phyloP scores from a whole-genome alignment of 2,329 filamentous ascomycete genomes.

The Graphium sp. region DNA sequence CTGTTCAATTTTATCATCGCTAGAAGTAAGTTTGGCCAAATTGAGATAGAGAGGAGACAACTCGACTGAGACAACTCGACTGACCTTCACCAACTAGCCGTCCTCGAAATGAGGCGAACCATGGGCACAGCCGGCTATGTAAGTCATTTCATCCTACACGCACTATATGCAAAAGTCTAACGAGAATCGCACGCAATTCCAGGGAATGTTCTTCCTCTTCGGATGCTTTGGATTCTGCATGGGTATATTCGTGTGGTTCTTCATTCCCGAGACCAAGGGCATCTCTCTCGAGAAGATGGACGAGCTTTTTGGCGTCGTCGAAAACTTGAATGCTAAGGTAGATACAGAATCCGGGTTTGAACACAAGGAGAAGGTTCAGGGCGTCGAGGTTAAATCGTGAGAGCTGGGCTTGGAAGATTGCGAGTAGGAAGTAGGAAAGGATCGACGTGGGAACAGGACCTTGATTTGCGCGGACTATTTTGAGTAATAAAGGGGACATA shows the following conservation, averaged over 20 bases:
- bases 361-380: background rate
- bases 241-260: conserved; percentile 49
- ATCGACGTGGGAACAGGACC: no score
- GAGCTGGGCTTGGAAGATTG: background rate
- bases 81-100: no score
- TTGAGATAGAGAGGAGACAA: no score
- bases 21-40: no score
- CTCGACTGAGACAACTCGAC: no score
- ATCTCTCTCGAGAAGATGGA: conserved; percentile 47
- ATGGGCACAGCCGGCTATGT: conserved; percentile 24
- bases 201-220: conserved; percentile 54
- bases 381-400: conserved; percentile 1
- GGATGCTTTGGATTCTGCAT: conserved; percentile 48
- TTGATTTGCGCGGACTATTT: no score
- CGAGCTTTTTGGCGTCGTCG: conserved; percentile 45
- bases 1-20: conserved; percentile 61
- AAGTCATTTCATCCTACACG: no score
- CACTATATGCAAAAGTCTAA: background rate
- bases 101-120: conserved; percentile 12
- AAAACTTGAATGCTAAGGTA: conserved; percentile 9
- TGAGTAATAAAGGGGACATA: no score
- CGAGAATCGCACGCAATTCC: no score
- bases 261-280: conserved; percentile 57
- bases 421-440: no score
- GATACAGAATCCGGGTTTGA: background rate